phyloP scores from a whole-genome alignment of 768 basidiomycete species.

The Nidularia sp. region DNA sequence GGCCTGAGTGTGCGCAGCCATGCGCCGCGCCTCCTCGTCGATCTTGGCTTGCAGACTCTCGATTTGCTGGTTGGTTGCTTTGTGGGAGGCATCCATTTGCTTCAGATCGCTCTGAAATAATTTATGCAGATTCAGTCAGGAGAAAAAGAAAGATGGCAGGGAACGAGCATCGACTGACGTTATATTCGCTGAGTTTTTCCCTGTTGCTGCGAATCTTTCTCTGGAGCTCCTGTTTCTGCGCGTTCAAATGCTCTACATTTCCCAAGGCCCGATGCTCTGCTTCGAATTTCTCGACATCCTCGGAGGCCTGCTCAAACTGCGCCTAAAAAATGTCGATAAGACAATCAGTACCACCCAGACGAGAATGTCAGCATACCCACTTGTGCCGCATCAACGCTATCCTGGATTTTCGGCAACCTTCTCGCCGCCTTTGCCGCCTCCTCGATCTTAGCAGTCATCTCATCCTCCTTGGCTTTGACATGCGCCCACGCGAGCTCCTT shows the following conservation, averaged over 20 bases:
- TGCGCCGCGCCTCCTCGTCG: conserved; percentile 44
- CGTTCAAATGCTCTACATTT: conserved; percentile 23
- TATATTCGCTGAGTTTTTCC: conserved; percentile 34
- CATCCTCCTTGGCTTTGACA: conserved; percentile 66
- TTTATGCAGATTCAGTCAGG: background rate
- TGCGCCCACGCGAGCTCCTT: conserved; percentile 88
- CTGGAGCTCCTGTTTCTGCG: conserved; percentile 41
- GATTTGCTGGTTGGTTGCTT: conserved; percentile 25
- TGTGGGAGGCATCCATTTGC: conserved; percentile 38
- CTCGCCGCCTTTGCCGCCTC: conserved; percentile 28
- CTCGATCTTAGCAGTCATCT: conserved; percentile 33
- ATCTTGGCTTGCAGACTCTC: conserved; percentile 44
- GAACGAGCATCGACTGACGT: conserved; percentile 26
- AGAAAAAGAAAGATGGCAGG: background rate
- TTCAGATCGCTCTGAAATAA: conserved; percentile 43
- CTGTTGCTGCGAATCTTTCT: conserved; percentile 43
- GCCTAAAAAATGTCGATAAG: conserved; percentile 12
- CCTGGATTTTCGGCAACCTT: conserved; percentile 34
- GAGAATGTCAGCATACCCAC: conserved; percentile 14
- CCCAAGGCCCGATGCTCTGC: conserved; percentile 22
- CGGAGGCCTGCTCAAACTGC: conserved; percentile 22
- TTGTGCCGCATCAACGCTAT: conserved; percentile 24
- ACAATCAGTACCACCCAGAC: too few relatives aligned
- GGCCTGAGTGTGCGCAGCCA: conserved; percentile 53
- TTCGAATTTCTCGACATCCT: conserved; percentile 25